Conservation (phyloP, 208 protist genomes). For the Trypanosoma vivax region DNA sequence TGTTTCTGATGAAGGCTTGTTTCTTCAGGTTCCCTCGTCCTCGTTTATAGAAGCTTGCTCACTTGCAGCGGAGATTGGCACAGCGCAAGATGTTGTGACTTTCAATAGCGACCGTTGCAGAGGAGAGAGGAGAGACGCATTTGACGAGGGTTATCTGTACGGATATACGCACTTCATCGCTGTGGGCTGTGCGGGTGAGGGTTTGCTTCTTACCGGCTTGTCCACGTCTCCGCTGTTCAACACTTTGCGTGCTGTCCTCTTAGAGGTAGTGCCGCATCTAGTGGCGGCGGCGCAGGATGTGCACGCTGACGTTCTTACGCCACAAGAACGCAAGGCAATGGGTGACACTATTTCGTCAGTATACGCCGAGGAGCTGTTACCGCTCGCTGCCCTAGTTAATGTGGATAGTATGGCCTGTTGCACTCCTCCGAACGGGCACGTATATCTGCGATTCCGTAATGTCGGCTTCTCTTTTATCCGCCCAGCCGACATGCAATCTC, state of each 20-base stretch:
- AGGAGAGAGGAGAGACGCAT: neutral
- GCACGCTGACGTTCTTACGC: neutral
- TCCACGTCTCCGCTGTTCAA: conserved; percentile 42
- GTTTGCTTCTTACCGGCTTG: conserved; percentile 36
- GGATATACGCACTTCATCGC: conserved; percentile 39
- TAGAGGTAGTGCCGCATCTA: conserved; percentile 32
- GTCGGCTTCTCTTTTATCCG: conserved; percentile 25
- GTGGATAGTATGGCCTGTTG: conserved; percentile 1
- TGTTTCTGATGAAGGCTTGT: conserved; percentile 53
- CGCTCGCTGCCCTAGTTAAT: conserved; percentile 17
- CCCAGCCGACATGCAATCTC: conserved; percentile 34
- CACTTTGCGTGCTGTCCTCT: conserved; percentile 39
- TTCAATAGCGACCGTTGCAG: conserved; percentile 13
- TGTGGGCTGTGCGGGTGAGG: conserved; percentile 7
- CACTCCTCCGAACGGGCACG: neutral
- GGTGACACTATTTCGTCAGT: conserved; percentile 7
- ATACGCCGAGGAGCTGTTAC: conserved; percentile 21
- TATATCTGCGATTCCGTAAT: conserved; percentile 9
- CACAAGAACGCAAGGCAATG: conserved; percentile 17
- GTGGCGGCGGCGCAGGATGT: conserved; percentile 1
- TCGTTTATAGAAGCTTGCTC: conserved; percentile 28
- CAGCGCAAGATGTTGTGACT: conserved; percentile 25
- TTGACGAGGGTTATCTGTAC: conserved; percentile 41
- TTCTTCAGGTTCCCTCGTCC: conserved; percentile 43
- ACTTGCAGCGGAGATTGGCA: conserved; percentile 6